phyloP scores from a whole-genome alignment of 208 protist genomes.

The Trypanosoma platydactyli region DNA sequence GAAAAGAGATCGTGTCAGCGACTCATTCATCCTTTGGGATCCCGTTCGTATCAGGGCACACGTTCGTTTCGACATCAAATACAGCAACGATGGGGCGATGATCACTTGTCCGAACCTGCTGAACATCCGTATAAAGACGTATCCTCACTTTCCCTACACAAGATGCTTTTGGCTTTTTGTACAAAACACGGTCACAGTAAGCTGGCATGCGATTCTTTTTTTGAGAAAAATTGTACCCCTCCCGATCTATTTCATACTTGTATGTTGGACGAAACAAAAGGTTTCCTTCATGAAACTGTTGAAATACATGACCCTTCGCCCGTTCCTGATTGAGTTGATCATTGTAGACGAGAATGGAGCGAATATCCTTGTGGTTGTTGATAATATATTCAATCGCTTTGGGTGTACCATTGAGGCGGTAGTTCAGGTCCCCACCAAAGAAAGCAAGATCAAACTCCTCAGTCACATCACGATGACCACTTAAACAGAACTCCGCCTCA shows the following conservation, averaged over 20 bases:
- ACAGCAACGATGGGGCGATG: slow-evolving; percentile 83
- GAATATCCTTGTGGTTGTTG: slow-evolving; percentile 53
- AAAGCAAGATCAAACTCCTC: slow-evolving; percentile 92
- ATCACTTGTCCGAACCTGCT: slow-evolving; percentile 74
- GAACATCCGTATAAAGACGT: slow-evolving; percentile 84
- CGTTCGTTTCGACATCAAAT: slow-evolving; percentile 66
- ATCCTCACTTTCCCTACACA: slow-evolving; percentile 40
- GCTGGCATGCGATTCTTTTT: slow-evolving; percentile 80
- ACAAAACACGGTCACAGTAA: slow-evolving; percentile 88
- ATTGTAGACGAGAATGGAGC: slow-evolving; percentile 78
- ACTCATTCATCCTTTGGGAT: too few relatives aligned
- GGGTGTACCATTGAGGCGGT: slow-evolving; percentile 90
- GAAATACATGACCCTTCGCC: slow-evolving; percentile 72
- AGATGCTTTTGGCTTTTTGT: slow-evolving; percentile 44
- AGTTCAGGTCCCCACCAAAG: slow-evolving; percentile 96
- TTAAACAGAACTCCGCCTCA: background rate
- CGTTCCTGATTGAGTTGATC: slow-evolving; percentile 92
- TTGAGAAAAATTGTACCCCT: slow-evolving; percentile 60
- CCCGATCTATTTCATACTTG: slow-evolving; percentile 80
- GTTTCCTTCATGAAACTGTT: slow-evolving; percentile 83
- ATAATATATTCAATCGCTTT: slow-evolving; percentile 81
- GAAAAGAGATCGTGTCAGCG: too few relatives aligned
- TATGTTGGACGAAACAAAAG: slow-evolving; percentile 93
- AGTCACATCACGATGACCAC: slow-evolving; percentile 61
- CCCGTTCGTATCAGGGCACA: too few relatives aligned